Evolutionary conservation across 2,329 filamentous ascomycete species (phyloP).

Genomic region (Aspergillus neotritici): DNA sequence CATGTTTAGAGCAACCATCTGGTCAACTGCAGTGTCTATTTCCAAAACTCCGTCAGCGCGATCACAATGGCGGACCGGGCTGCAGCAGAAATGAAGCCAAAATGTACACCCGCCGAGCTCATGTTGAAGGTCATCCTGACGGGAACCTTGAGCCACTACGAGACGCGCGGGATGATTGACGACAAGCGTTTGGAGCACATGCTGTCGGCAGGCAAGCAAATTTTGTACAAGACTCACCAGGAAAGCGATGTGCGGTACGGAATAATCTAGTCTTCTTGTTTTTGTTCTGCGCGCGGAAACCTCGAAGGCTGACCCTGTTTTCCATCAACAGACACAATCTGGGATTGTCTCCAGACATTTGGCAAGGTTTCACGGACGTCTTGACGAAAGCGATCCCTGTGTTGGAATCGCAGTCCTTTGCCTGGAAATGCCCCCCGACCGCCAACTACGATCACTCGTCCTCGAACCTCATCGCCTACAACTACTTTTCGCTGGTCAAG

Average conservation of each 20-base stretch:
- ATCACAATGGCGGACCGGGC: slow-evolving; percentile 31
- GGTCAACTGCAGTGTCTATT: slow-evolving; percentile 1
- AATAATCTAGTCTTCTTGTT: neutral
- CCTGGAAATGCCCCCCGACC: slow-evolving; percentile 52
- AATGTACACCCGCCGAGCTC: slow-evolving; percentile 43
- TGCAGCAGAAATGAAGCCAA: slow-evolving; percentile 26
- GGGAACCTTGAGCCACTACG: slow-evolving; percentile 54
- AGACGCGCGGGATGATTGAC: slow-evolving; percentile 54
- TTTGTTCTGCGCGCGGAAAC: neutral
- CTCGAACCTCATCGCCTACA: slow-evolving; percentile 56
- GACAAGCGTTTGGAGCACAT: slow-evolving; percentile 53
- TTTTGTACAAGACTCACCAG: slow-evolving; percentile 53
- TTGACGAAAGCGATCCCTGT: slow-evolving; percentile 56
- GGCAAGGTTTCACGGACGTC: slow-evolving; percentile 54
- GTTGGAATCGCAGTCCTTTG: slow-evolving; percentile 57
- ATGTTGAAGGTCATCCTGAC: slow-evolving; percentile 45
- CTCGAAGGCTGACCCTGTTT: slow-evolving; percentile 2
- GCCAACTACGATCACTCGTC: slow-evolving; percentile 55
- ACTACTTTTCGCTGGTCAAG: slow-evolving; percentile 54
- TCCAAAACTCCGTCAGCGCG: neutral
- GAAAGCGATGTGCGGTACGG: slow-evolving; percentile 49
- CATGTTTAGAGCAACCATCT: slow-evolving; percentile 1
- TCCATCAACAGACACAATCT: slow-evolving; percentile 46
- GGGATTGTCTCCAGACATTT: slow-evolving; percentile 52
- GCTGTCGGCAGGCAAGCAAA: slow-evolving; percentile 56